These are phyloP conservation scores for Bipolaris gigantea DNA, from an alignment of 2,329 filamentous ascomycete genomes.

Conservation along the genomic window DNA sequence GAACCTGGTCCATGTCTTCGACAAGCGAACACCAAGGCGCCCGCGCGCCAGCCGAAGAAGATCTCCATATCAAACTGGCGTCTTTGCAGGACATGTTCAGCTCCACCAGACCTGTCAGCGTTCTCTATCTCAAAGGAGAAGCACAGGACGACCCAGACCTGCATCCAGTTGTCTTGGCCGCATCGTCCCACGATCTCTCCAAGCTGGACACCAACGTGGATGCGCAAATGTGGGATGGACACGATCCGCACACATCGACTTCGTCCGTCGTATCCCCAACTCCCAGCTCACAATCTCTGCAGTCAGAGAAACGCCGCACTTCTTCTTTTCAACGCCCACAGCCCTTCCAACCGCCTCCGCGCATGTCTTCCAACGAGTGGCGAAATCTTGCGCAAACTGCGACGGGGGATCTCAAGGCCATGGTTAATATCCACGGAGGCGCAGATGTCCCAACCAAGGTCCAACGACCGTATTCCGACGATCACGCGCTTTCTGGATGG, in stretches of 20 bases:
- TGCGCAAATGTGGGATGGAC: slow-evolving; percentile 52
- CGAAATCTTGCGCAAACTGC: slow-evolving; percentile 59
- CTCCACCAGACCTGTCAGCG: slow-evolving; percentile 76
- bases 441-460: slow-evolving; percentile 59
- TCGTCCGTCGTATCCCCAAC: slow-evolving; percentile 58
- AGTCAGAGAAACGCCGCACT: slow-evolving; percentile 45
- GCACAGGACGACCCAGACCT: slow-evolving; percentile 79
- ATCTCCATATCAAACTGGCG: slow-evolving; percentile 76
- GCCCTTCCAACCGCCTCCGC: slow-evolving; percentile 48
- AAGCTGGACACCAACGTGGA: slow-evolving; percentile 51
- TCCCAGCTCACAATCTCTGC: slow-evolving; percentile 51
- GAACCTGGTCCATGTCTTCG: slow-evolving; percentile 94
- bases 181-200: slow-evolving; percentile 65
- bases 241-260: slow-evolving; percentile 57
- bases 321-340: slow-evolving; percentile 51
- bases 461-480: slow-evolving; percentile 59
- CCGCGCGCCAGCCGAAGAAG: slow-evolving; percentile 60
- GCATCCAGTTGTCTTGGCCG: slow-evolving; percentile 72
- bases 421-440: slow-evolving; percentile 48
- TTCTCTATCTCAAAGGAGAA: slow-evolving; percentile 75
- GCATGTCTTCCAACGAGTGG: slow-evolving; percentile 58
- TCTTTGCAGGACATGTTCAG: slow-evolving; percentile 86
- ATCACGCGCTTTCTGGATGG: slow-evolving; percentile 73
- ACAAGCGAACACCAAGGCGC: slow-evolving; percentile 49
- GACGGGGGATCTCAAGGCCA: slow-evolving; percentile 53